These are phyloP conservation scores for Phytopythium boreale DNA, from an alignment of 352 stramenopile species.

Conservation along the genomic window DNA sequence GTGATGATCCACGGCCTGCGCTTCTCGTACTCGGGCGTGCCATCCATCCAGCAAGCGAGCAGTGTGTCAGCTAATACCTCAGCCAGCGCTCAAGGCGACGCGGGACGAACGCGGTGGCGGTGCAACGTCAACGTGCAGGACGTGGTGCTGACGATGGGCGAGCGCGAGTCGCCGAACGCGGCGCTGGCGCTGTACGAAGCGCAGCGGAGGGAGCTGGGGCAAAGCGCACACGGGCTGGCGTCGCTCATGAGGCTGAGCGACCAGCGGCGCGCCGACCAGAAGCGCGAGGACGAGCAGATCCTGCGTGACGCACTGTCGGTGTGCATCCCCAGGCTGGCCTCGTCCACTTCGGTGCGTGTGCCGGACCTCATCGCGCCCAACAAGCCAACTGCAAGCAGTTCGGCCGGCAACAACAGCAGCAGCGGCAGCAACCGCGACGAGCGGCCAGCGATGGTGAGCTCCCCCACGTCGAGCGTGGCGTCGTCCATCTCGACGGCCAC, in stretches of 20 bases:
- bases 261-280: slow-evolving; percentile 21
- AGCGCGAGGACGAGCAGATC: slow-evolving; percentile 23
- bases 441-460: background rate
- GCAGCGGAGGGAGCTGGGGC: slow-evolving; percentile 25
- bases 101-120: slow-evolving; percentile 27
- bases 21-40: slow-evolving; percentile 30
- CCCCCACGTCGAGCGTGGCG: slow-evolving; percentile 5
- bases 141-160: slow-evolving; percentile 36
- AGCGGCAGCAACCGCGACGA: background rate
- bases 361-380: slow-evolving; percentile 21
- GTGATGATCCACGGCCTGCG: slow-evolving; percentile 20
- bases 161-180: slow-evolving; percentile 28
- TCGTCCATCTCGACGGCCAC: background rate
- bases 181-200: slow-evolving; percentile 47
- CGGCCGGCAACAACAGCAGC: slow-evolving; percentile 5
- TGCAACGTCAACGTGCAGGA: slow-evolving; percentile 50
- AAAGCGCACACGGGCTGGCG: slow-evolving; percentile 18
- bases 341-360: slow-evolving; percentile 21
- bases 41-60: slow-evolving; percentile 34
- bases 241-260: slow-evolving; percentile 24
- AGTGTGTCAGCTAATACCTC: slow-evolving; percentile 2
- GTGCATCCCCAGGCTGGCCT: slow-evolving; percentile 34
- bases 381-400: slow-evolving; percentile 2
- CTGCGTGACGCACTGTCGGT: slow-evolving; percentile 37
- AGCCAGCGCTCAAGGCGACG: background rate